Base-by-base conservation (phyloP, 2,329 filamentous ascomycete genomes). In the Metarhizium anisopliae region DNA sequence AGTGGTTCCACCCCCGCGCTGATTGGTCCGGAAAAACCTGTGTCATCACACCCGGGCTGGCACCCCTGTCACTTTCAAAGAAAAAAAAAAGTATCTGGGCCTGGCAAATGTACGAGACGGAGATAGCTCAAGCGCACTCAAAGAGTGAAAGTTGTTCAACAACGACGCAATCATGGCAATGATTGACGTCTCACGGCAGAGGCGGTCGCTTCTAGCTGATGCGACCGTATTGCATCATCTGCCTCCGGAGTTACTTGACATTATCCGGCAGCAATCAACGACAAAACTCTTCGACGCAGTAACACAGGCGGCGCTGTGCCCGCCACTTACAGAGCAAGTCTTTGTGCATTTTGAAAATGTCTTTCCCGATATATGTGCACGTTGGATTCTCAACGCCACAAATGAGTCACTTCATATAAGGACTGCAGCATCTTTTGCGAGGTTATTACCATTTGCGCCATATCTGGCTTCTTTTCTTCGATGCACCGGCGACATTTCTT, bases 341-440 rank as follows among this genome's bases (percentile, higher is more conserved):
- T 91, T 94, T 66, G 76, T 81, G 61, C 80, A 87, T 65, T 91
- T 92, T 70, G 84, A 89, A 67, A 75, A 80, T 59, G 73, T 92
- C 45, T 89, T 94, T 64, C 83, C 90, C 63, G 92, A 96, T 70
- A 77, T 95, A 52, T 90, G 87, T 70, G 87, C 90, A 59, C 79
- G 87, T 75, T 95, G 90, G 90, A 76, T 87, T 49, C 75, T 77
- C 64, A 69, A 74, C 67, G 63, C 74, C 32, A 69, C 70, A 32
- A 70, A 67, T 47, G 66, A 70, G 60, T 55, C 68, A 64, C 62
- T 70, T 71, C 62, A 70, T 69, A 63, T 70, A 64, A 55, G 71
- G 38, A 62, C 86, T 53, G 79, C 93, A 60, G 80, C 85, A 55
- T 86, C 89, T 36, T 88, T 96, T 73, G 87, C 89, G 58, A 82